phyloP scores from a whole-genome alignment of 352 stramenopile genomes.

The Peronospora destructor region DNA sequence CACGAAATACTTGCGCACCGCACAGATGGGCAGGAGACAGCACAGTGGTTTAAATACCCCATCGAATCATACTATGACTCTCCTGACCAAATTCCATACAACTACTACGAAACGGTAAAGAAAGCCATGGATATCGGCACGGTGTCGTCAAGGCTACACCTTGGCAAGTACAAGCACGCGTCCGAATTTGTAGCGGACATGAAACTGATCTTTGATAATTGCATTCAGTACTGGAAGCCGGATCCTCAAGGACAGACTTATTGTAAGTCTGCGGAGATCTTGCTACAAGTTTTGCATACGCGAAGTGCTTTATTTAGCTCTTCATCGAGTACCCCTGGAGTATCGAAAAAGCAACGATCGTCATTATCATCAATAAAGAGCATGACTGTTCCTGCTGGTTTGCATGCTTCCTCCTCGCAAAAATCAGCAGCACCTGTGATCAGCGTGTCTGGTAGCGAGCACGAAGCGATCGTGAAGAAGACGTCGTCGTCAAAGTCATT shows the following conservation, averaged over 20 bases:
- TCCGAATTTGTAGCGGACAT: slow-evolving; percentile 54
- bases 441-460: slow-evolving; percentile 12
- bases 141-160: slow-evolving; percentile 60
- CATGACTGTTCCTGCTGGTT: slow-evolving; percentile 15
- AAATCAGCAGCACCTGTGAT: slow-evolving; percentile 1
- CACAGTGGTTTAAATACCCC: slow-evolving; percentile 85
- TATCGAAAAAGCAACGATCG: slow-evolving; percentile 36
- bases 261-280: slow-evolving; percentile 60
- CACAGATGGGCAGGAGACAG: slow-evolving; percentile 68
- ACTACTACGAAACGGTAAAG: slow-evolving; percentile 76
- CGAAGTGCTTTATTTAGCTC: slow-evolving; percentile 39
- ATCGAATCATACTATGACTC: slow-evolving; percentile 82
- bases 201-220: slow-evolving; percentile 84
- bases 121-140: slow-evolving; percentile 79
- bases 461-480: slow-evolving; percentile 31
- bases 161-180: slow-evolving; percentile 56
- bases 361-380: slow-evolving; percentile 26
- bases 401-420: slow-evolving; percentile 10
- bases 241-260: slow-evolving; percentile 76
- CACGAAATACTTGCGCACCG: slow-evolving; percentile 70
- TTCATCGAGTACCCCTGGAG: slow-evolving; percentile 18
- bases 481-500: slow-evolving; percentile 11
- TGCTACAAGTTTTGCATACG: slow-evolving; percentile 47
- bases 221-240: slow-evolving; percentile 70
- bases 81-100: slow-evolving; percentile 73